Base-by-base conservation (phyloP, 139 green algal genomes). In the Tetraselmis striata region DNA sequence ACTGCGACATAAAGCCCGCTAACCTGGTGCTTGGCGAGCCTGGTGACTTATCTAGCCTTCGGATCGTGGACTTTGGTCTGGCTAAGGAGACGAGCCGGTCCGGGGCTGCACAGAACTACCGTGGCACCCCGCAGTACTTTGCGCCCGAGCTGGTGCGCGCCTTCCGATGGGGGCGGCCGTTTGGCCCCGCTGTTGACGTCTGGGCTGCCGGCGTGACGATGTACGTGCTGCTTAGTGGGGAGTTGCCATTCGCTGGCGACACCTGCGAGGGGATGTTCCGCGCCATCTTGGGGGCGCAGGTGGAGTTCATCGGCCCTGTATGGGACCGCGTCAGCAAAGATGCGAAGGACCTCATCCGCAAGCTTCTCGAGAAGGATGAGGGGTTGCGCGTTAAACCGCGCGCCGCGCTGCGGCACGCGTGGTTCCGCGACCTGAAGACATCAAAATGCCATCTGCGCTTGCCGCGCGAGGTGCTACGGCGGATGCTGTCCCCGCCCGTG, bases 201-300 rank as follows among this genome's bases (percentile, higher is more conserved):
- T 89, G 86, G 86, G 81, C 81, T 23, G 81, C 81, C 0, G 86
- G 86, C 2, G 80, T 85, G 2, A 85, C 87, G 81, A 29, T 87
- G 83, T 89, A 86, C 82, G 83, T 87, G 76, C 78, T 91, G 76
- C 77, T 91, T 26, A 86, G 78, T 18, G 87, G 81, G 11, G 79
- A 80, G 59, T 85, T 88, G 58, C 87, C 87, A 1, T 89, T 89
- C 75, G 87, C 77, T 80, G 30, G 1, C 30, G 1, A 77, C 29
- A 28, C 2, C 59, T 30, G 32, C 22, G 79, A 77, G 28, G 1
- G 1, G 5, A 1, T 82, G 1, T 29, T 77, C 29, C 22, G n/a
- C 1, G 29, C 24, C 11, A 29, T 1, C 28, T 23, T 78, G 2
- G 31, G 59, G 28, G 32, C 77, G 75, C n/a, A 31, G 28, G 77